A percentile compares a stretch with the other conserved stretches of the same genome.
phyloP scores from a whole-genome alignment of 805 yeast genomes.

The Hermanozyma aechmeae region DNA sequence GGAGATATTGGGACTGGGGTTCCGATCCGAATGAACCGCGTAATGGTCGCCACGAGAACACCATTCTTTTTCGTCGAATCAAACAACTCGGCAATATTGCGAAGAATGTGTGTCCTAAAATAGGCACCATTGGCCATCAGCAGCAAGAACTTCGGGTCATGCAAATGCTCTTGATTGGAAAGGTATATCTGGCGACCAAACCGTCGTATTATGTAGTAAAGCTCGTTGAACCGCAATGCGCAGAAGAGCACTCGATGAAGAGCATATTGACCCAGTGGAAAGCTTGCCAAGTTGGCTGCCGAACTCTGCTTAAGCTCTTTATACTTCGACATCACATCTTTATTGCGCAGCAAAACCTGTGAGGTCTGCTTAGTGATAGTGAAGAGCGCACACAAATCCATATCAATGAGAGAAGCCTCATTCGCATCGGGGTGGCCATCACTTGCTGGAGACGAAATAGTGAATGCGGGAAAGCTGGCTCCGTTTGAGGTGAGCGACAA shows the following conservation, averaged over 20 bases:
- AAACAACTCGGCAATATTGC: conserved; percentile 27
- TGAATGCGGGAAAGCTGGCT: neutral
- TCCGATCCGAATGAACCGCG: conserved; percentile 36
- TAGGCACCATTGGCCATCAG: conserved; percentile 15
- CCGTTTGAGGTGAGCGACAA: neutral
- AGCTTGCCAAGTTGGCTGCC: too few species aligned
- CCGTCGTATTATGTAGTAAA: conserved; percentile 37
- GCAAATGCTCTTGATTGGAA: conserved; percentile 34
- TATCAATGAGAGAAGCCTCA: conserved; percentile 27
- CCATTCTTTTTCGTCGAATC: conserved; percentile 41
- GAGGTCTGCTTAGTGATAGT: conserved; percentile 17
- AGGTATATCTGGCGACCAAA: conserved; percentile 39
- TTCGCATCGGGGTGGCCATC: conserved; percentile 5
- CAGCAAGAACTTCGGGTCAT: conserved; percentile 30
- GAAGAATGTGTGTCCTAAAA: conserved; percentile 8
- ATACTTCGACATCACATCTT: too few species aligned
- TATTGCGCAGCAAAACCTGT: too few species aligned
- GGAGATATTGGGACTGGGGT: conserved; percentile 23
- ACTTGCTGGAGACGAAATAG: neutral
- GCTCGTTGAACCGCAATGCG: conserved; percentile 39
- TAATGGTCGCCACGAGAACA: conserved; percentile 37
- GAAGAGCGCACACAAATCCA: conserved; percentile 26
- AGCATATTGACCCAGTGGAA: too few species aligned
- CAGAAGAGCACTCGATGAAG: conserved; percentile 39
- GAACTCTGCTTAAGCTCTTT: too few species aligned